Percentiles rank a stretch among this genome's conserved stretches.
phyloP scores from a whole-genome alignment of 2,329 filamentous ascomycete species.

The Scedosporium dehoogii region DNA sequence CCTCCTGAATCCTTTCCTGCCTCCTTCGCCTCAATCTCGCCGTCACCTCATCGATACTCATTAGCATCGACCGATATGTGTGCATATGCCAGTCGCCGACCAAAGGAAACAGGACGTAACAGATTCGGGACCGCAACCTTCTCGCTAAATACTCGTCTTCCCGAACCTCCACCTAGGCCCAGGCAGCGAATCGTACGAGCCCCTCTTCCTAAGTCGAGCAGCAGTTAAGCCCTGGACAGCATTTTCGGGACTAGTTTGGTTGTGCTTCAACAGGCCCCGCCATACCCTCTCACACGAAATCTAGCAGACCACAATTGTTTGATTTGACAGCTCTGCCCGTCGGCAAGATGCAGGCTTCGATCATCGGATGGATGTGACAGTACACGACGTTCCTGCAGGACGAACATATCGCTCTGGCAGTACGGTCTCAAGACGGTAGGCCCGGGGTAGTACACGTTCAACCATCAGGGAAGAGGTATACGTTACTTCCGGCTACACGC shows the following conservation, averaged over 20 bases:
- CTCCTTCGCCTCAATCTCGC: neutral
- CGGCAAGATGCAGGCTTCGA: neutral
- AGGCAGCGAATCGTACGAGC: neutral
- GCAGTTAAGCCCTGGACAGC: too few relatives aligned
- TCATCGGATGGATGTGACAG: neutral
- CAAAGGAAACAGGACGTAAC: conserved; percentile 2
- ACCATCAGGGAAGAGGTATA: neutral
- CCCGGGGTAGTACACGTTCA: neutral
- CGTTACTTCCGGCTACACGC: conserved; percentile 3
- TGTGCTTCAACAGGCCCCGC: neutral
- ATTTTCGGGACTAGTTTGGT: neutral
- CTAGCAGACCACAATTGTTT: neutral
- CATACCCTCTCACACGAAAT: neutral
- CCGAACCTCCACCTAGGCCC: neutral
- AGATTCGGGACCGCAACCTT: neutral
- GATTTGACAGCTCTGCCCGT: neutral
- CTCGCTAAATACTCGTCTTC: neutral
- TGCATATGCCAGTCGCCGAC: neutral
- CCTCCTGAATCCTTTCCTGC: neutral
- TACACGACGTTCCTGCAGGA: neutral
- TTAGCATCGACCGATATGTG: neutral
- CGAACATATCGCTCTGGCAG: neutral
- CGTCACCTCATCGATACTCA: neutral
- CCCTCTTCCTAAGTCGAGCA: neutral
- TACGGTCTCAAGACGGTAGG: neutral